A percentile compares a stretch with the other conserved stretches of the same genome.
Evolutionary conservation across 352 stramenopile species (phyloP).

Genomic region (Globisporangium cederbergense): DNA sequence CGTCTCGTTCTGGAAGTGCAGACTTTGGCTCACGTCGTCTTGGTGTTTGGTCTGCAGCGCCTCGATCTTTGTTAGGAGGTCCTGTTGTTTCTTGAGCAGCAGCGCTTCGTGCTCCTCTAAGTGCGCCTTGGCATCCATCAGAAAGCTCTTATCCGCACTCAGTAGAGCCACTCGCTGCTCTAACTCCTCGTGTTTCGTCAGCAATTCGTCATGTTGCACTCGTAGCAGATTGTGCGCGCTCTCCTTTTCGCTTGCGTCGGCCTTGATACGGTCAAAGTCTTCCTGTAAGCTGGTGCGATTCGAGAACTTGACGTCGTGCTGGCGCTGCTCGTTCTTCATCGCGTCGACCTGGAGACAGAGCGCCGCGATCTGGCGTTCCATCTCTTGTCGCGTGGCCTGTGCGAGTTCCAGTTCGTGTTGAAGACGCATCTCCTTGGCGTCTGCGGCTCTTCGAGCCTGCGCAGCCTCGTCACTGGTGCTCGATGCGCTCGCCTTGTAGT

Average conservation of each 20-base stretch:
- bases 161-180: slow-evolving; percentile 46
- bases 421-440: slow-evolving; percentile 34
- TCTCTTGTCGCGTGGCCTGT: slow-evolving; percentile 41
- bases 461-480: slow-evolving; percentile 30
- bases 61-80: slow-evolving; percentile 36
- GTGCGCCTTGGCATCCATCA: slow-evolving; percentile 50
- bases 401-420: slow-evolving; percentile 52
- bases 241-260: slow-evolving; percentile 26
- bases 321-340: slow-evolving; percentile 41
- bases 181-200: slow-evolving; percentile 19
- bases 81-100: slow-evolving; percentile 33
- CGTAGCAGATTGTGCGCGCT: slow-evolving; percentile 12
- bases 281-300: slow-evolving; percentile 26
- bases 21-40: slow-evolving; percentile 27
- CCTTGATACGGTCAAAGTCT: slow-evolving; percentile 35
- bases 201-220: slow-evolving; percentile 24
- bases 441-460: slow-evolving; percentile 25
- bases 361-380: slow-evolving; percentile 48
- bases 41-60: slow-evolving; percentile 40
- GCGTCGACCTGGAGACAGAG: slow-evolving; percentile 41
- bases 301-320: slow-evolving; percentile 25
- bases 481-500: slow-evolving; percentile 30
- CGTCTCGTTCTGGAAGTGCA: slow-evolving; percentile 54
- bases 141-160: slow-evolving; percentile 57
- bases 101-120: slow-evolving; percentile 48